Conservation (phyloP, 495 filamentous ascomycete species). For the Baudoinia panamericana region DNA sequence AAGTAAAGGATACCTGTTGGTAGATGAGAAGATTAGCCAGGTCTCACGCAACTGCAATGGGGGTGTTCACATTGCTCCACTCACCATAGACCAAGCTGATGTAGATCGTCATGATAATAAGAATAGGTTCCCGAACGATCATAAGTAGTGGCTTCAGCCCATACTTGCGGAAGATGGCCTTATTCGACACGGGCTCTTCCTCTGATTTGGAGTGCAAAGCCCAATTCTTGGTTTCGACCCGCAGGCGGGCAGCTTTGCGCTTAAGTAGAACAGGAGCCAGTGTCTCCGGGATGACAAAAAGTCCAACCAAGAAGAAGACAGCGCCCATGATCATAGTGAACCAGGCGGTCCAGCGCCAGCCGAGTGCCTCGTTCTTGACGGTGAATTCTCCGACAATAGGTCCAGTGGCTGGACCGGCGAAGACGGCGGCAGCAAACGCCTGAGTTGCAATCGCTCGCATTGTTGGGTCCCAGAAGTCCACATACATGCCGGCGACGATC, state of each 20-base stretch:
- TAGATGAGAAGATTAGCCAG: background rate
- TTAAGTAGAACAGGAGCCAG: constrained; percentile 42
- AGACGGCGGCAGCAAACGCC: constrained; percentile 40
- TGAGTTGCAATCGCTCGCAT: constrained; percentile 46
- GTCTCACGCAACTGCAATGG: background rate
- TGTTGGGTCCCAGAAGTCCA: constrained; percentile 47
- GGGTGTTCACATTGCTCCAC: constrained; percentile 7
- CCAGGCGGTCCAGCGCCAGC: constrained; percentile 41
- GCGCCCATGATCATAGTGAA: constrained; percentile 5
- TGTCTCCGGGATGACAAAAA: constrained; percentile 45
- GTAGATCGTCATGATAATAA: constrained; percentile 36
- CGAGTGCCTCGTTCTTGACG: constrained; percentile 32
- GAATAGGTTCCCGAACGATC: constrained; percentile 45
- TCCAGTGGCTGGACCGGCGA: constrained; percentile 43
- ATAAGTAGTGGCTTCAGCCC: constrained; percentile 38
- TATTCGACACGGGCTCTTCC: too few species aligned
- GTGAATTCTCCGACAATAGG: constrained; percentile 36
- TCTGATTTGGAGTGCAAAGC: too few species aligned
- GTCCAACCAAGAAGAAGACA: constrained; percentile 25
- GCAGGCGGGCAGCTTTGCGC: constrained; percentile 38
- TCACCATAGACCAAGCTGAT: constrained; percentile 29
- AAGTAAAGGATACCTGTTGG: constrained; percentile 16
- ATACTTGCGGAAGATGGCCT: background rate
- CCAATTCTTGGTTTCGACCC: constrained; percentile 45
- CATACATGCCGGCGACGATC: constrained; percentile 45